These are phyloP conservation scores for Fonsecaea erecta DNA, from an alignment of 2,329 filamentous ascomycete genomes.

Conservation along the genomic window DNA sequence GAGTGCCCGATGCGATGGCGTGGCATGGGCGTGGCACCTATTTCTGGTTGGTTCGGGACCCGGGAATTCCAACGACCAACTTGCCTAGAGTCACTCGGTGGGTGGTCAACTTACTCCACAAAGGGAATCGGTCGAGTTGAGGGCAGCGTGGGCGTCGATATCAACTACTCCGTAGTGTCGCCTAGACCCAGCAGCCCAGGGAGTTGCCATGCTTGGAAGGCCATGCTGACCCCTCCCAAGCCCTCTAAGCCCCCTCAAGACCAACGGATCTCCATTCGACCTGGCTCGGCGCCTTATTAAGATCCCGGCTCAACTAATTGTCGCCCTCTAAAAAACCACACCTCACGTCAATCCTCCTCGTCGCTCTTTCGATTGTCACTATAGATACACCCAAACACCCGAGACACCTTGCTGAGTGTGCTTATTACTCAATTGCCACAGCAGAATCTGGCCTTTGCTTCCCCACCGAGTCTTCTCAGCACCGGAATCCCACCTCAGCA, in stretches of 20 bases:
- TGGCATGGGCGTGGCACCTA: background rate
- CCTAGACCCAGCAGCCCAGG: background rate
- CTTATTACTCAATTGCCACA: background rate
- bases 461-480: background rate
- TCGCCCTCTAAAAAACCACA: background rate
- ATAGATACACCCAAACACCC: background rate
- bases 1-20: background rate
- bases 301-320: background rate
- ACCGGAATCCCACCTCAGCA: background rate
- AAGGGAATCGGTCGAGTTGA: background rate
- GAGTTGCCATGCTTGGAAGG: background rate
- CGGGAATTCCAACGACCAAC: background rate
- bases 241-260: background rate
- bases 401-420: conserved; percentile 7
- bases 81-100: background rate
- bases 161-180: too few relatives aligned
- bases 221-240: background rate
- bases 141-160: too few relatives aligned
- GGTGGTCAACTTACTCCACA: background rate
- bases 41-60: background rate
- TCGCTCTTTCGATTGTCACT: background rate
- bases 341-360: background rate
- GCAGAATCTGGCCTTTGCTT: background rate
- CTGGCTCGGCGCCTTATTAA: background rate
- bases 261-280: background rate